These are phyloP conservation scores for Colletotrichum shisoi DNA, from an alignment of 2,329 filamentous ascomycete species.

Conservation along the genomic window DNA sequence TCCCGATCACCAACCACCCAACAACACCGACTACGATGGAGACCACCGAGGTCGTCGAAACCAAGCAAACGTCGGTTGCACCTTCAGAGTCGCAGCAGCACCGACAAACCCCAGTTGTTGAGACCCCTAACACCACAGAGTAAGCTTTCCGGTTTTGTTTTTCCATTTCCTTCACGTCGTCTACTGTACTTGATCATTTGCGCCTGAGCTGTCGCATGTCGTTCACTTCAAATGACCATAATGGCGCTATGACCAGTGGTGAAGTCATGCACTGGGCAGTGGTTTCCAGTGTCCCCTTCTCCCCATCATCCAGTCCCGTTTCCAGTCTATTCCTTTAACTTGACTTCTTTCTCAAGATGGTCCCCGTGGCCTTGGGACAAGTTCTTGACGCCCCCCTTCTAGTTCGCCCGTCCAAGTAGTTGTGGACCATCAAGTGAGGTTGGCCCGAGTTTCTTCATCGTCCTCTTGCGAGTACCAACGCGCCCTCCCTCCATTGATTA, in stretches of 20 bases:
- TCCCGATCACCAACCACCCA: conserved; percentile 6
- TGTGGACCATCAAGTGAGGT: conserved; percentile 5
- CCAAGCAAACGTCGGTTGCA: conserved; percentile 36
- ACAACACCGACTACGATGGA: conserved; percentile 27
- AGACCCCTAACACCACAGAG: conserved; percentile 31
- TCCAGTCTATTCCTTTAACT: background rate
- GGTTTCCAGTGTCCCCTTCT: conserved; percentile 5
- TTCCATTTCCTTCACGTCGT: background rate
- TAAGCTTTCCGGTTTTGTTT: conserved; percentile 12
- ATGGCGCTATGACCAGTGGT: conserved; percentile 29
- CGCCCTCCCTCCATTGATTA: conserved; percentile 22
- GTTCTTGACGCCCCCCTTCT: background rate
- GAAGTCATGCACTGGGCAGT: conserved; percentile 32
- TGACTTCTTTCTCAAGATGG: background rate
- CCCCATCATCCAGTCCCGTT: background rate
- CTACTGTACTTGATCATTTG: background rate
- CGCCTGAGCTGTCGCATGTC: background rate
- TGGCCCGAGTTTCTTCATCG: conserved; percentile 5
- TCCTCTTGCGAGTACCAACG: conserved; percentile 5
- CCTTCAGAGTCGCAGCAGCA: conserved; percentile 33
- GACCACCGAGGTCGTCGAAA: conserved; percentile 36
- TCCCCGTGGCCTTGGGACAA: conserved; percentile 7
- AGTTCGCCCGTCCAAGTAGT: background rate
- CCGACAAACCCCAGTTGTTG: conserved; percentile 31
- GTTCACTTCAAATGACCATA: background rate